Percentiles rank a stretch among this genome's conserved stretches.
Conservation (phyloP, 306 rosid genomes). For the Trifolium subterraneum region DNA sequence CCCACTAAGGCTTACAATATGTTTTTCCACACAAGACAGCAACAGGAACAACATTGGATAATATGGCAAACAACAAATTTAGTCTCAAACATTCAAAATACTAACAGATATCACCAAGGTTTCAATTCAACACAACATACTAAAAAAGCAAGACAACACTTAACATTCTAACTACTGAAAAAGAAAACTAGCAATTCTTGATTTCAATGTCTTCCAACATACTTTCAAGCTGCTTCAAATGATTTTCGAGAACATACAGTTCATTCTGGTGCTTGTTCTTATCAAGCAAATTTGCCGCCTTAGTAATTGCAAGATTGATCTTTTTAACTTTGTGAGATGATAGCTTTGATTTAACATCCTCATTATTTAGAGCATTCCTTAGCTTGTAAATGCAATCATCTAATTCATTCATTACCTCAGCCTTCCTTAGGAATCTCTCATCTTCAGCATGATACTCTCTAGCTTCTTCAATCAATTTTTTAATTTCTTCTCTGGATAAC, state of each 20-base stretch:
- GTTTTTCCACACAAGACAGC: too few relatives aligned
- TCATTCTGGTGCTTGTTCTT: not conserved
- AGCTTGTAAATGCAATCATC: slow-evolving; percentile 48
- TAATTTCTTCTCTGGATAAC: slow-evolving; percentile 49
- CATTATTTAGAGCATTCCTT: slow-evolving; percentile 41
- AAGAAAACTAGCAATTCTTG: not conserved
- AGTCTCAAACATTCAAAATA: too few relatives aligned
- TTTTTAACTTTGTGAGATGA: not conserved
- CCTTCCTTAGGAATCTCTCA: slow-evolving; percentile 45
- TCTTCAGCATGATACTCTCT: slow-evolving; percentile 50
- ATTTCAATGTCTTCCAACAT: not conserved
- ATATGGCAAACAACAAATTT: too few relatives aligned
- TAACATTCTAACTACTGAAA: not conserved
- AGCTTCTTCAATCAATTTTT: slow-evolving; percentile 52
- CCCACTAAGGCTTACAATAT: too few relatives aligned
- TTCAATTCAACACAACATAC: not conserved
- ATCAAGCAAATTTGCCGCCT: not conserved
- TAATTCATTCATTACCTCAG: slow-evolving; percentile 34
- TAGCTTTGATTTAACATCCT: slow-evolving; percentile 33
- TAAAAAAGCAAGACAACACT: not conserved
- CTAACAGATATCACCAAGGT: not conserved
- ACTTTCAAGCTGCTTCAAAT: slow-evolving; percentile 38
- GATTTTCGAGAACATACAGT: not conserved
- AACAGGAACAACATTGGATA: too few relatives aligned
- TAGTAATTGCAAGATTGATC: slow-evolving; percentile 39